These are phyloP conservation scores for Cercospora zeae-maydis DNA, from an alignment of 2,329 filamentous ascomycete genomes.

Conservation along the genomic window DNA sequence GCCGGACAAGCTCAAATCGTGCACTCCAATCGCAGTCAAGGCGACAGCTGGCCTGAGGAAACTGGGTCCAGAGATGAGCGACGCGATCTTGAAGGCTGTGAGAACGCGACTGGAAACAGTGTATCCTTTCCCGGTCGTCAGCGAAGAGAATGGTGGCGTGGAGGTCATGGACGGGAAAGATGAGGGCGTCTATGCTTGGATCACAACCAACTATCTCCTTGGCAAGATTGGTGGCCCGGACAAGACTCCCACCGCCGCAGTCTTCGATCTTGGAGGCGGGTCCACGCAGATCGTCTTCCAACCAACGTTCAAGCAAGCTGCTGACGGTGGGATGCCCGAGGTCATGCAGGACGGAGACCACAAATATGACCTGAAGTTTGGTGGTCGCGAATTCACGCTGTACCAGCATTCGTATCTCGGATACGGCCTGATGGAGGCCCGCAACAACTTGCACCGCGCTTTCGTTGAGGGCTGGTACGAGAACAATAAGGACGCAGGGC, in stretches of 20 bases:
- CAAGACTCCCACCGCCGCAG: conserved; percentile 82
- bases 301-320: conserved; percentile 76
- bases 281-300: conserved; percentile 99
- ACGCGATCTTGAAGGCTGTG: conserved; percentile 82
- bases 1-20: conserved; percentile 83
- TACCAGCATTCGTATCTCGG: conserved; percentile 98
- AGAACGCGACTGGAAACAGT: conserved; percentile 76
- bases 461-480: conserved; percentile 70
- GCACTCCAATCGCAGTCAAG: conserved; percentile 94
- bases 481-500: conserved; percentile 48
- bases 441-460: conserved; percentile 74
- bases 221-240: conserved; percentile 95
- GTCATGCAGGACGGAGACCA: conserved; percentile 86
- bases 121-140: conserved; percentile 93
- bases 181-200: conserved; percentile 98
- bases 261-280: conserved; percentile 92
- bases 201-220: conserved; percentile 96
- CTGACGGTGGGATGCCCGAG: conserved; percentile 76
- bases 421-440: conserved; percentile 93
- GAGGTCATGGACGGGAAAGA: conserved; percentile 97
- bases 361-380: conserved; percentile 89
- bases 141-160: conserved; percentile 78
- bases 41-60: conserved; percentile 91
- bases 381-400: conserved; percentile 82
- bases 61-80: conserved; percentile 74